Percentiles rank a stretch among this genome's conserved stretches.
Conservation (phyloP, 208 protist species). For the Trypanosoma conorhini region DNA sequence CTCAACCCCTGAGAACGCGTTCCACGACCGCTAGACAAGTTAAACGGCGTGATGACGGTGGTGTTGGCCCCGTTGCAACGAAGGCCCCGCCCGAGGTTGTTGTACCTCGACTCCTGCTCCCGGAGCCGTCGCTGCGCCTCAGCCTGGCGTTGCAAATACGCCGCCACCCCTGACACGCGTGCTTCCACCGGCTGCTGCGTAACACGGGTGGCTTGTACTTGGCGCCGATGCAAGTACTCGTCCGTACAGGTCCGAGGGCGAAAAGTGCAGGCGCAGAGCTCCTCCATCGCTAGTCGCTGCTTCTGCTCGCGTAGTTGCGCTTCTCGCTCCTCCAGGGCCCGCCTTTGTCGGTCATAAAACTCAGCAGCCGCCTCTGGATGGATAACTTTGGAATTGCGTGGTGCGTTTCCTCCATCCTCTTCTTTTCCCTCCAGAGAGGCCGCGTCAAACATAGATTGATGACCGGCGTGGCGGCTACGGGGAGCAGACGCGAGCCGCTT, state of each 20-base stretch:
- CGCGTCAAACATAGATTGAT: slow-evolving; percentile 11
- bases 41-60: slow-evolving; percentile 43
- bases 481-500: slow-evolving; percentile 43
- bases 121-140: slow-evolving; percentile 44
- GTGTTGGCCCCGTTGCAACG: slow-evolving; percentile 31
- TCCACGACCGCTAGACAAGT: slow-evolving; percentile 28
- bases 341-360: slow-evolving; percentile 66
- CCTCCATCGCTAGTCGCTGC: slow-evolving; percentile 35
- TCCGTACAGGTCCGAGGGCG: slow-evolving; percentile 56
- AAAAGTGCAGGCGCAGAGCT: slow-evolving; percentile 84
- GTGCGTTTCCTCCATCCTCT: slow-evolving; percentile 3
- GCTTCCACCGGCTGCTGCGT: slow-evolving; percentile 12
- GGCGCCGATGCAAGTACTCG: slow-evolving; percentile 19
- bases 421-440: slow-evolving; percentile 2
- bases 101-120: slow-evolving; percentile 48
- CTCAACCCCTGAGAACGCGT: slow-evolving; percentile 5
- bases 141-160: slow-evolving; percentile 64
- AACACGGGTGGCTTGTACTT: not conserved
- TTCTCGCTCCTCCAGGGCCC: slow-evolving; percentile 32
- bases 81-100: slow-evolving; percentile 38
- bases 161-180: slow-evolving; percentile 48
- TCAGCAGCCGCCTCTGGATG: slow-evolving; percentile 32
- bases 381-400: slow-evolving; percentile 14
- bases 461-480: slow-evolving; percentile 4
- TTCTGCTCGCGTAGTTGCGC: slow-evolving; percentile 28